phyloP scores from a whole-genome alignment of 2,329 filamentous ascomycete species.

The Pezicula carpinea region DNA sequence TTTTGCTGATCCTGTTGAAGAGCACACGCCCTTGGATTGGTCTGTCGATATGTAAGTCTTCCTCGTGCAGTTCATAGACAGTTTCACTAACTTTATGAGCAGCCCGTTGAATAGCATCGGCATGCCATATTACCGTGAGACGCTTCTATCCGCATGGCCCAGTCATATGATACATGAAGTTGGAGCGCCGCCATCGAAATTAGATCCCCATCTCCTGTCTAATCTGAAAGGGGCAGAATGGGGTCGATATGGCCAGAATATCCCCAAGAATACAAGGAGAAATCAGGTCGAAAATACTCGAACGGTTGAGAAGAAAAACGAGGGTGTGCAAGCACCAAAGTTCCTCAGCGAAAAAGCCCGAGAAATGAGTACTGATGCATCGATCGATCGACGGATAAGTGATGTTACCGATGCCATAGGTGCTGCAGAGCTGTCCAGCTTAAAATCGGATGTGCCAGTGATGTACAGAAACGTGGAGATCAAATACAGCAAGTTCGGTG shows the following conservation, averaged over 20 bases:
- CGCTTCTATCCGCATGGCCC: slow-evolving; percentile 85
- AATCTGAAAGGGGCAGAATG: slow-evolving; percentile 68
- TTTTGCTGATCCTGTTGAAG: slow-evolving; percentile 54
- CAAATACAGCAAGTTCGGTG: slow-evolving; percentile 97
- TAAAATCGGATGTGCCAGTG: slow-evolving; percentile 75
- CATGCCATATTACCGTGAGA: slow-evolving; percentile 89
- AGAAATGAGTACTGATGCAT: slow-evolving; percentile 49
- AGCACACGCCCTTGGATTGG: slow-evolving; percentile 52
- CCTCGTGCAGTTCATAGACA: neutral
- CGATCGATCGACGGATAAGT: slow-evolving; percentile 34
- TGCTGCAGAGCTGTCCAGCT: slow-evolving; percentile 66
- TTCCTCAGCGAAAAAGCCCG: slow-evolving; percentile 92
- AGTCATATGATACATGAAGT: slow-evolving; percentile 78
- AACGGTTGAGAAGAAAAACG: slow-evolving; percentile 52
- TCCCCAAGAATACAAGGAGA: slow-evolving; percentile 59
- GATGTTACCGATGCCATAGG: slow-evolving; percentile 63
- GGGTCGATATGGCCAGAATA: slow-evolving; percentile 74
- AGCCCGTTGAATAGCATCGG: slow-evolving; percentile 81
- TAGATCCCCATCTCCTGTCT: slow-evolving; percentile 66
- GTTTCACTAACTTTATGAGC: slow-evolving; percentile 5
- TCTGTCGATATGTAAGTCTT: slow-evolving; percentile 59
- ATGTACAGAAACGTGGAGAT: slow-evolving; percentile 96
- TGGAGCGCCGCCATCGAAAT: slow-evolving; percentile 72
- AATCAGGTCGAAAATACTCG: slow-evolving; percentile 83
- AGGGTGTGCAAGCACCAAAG: slow-evolving; percentile 70